Base-by-base conservation (phyloP, 768 basidiomycete species). In the Cubamyces sp. region DNA sequence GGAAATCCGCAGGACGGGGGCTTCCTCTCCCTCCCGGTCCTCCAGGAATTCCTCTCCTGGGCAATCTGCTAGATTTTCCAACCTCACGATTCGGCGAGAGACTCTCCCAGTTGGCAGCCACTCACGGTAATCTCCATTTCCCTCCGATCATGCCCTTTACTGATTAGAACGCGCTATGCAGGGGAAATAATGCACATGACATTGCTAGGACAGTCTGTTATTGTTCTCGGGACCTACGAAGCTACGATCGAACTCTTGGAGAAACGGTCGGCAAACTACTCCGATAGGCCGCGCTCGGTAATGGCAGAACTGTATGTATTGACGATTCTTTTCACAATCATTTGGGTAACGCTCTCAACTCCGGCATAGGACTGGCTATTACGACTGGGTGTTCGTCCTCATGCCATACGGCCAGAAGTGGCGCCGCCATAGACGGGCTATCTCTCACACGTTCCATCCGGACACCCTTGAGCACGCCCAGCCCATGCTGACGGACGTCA, bases 251-350 rank as follows among this genome's bases (percentile, higher is more conserved):
- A 91, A 19, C 73, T 93, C 56, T 74, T 93, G 65, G 90, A 92
- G 58, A 88, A 84, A 68, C 81, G 85, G 26, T 87, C 88, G 6
- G 77, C 81, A 8, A 85, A 90, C 37, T 92, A 91, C 71, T 87
- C 90, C 8, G 90, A 91, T 74, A 88, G 87, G 69, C 87, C 88
- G 0, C 75, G 77, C 26, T 76, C 90, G 25, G 78, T 88, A 47
- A 91, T 92, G 90, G 78, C 76, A 11, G 88, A 92, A 54, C 77
- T 91, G 82, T 90, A 68, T 69, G 87, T 40, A 21, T 5, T 16
- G 5, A 42, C 2, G 2, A 14, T 16, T 7, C 3, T 40, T 11
- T 46, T 16, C 6, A 9, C 5, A 56, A 14, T 50, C 18, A 15
- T 25, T 12, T 3, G 66, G 82, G 28, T 8, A 30, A 30, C 8